Evolutionary conservation across 2,329 filamentous ascomycete species (phyloP).

Genomic region (Colletotrichum aenigma): DNA sequence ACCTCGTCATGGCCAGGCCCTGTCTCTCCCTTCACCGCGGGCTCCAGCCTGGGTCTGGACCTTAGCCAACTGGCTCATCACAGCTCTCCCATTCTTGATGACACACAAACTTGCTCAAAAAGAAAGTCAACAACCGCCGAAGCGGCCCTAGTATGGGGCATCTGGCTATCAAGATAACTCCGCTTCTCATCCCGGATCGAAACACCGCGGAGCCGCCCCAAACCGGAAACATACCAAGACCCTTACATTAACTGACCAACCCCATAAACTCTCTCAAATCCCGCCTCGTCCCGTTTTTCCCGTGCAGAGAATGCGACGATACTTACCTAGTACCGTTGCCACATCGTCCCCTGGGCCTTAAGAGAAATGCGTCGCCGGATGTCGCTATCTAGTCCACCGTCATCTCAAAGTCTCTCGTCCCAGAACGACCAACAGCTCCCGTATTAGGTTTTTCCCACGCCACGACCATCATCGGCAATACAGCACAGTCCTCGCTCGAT

Average conservation of each 20-base stretch:
- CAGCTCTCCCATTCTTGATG: background rate
- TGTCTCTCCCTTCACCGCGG: background rate
- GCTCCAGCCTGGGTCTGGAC: background rate
- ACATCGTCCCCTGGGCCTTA: background rate
- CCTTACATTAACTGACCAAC: background rate
- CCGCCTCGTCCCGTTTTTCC: background rate
- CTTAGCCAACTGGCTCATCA: background rate
- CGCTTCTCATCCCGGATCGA: background rate
- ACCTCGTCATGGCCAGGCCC: background rate
- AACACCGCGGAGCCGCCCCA: conserved; percentile 1
- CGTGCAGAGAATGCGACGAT: background rate
- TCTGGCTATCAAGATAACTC: background rate
- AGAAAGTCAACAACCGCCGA: background rate
- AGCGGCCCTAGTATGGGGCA: background rate
- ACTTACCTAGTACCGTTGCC: background rate
- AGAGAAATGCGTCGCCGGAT: background rate
- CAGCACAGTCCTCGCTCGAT: background rate
- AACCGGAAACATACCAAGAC: conserved; percentile 4
- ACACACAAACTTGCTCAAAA: conserved; percentile 8
- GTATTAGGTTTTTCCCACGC: background rate
- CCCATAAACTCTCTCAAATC: background rate
- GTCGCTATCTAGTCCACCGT: background rate
- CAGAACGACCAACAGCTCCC: background rate
- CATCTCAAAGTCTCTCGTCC: background rate
- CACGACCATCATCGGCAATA: background rate